A percentile compares a stretch with the other conserved stretches of the same genome.
Conservation (phyloP, 768 basidiomycete genomes). For the Pleurotus ostreatus region DNA sequence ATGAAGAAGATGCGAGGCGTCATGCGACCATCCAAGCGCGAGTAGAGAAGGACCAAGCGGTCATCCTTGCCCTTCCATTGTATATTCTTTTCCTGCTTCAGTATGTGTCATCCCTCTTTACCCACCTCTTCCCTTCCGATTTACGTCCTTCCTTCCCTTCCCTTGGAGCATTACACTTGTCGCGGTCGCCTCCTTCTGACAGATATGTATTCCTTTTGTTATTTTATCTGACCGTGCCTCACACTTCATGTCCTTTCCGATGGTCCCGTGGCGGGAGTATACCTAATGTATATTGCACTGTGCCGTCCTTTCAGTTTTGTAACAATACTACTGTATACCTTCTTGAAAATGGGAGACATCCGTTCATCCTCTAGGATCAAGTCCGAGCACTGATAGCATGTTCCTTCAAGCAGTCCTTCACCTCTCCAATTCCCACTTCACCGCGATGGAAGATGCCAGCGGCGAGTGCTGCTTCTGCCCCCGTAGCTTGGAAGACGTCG, state of each 20-base stretch:
- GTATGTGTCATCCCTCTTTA: not conserved
- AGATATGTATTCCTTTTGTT: constrained; percentile 7
- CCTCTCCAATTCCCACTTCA: constrained; percentile 79
- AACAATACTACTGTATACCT: constrained; percentile 1
- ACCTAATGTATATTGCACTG: constrained; percentile 13
- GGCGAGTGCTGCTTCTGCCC: constrained; percentile 87
- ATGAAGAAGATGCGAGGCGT: constrained; percentile 77
- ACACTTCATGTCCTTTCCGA: not conserved
- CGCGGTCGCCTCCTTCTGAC: not conserved
- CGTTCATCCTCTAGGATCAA: constrained; percentile 20
- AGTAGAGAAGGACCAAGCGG: constrained; percentile 18
- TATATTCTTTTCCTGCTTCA: not conserved
- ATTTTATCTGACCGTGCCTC: constrained; percentile 7
- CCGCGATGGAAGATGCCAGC: constrained; percentile 96
- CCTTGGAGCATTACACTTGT: not conserved
- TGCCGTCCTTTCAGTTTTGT: constrained; percentile 15
- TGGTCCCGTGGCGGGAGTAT: constrained; percentile 14
- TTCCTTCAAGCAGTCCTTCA: constrained; percentile 56
- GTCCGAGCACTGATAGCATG: constrained; percentile 47
- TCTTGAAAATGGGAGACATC: not conserved
- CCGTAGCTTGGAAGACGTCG: constrained; percentile 78
- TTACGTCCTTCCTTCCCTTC: not conserved
- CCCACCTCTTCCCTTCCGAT: not conserved
- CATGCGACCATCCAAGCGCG: constrained; percentile 50
- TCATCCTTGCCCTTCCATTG: not conserved